Evolutionary conservation across 148 eudicot species (phyloP), one percentile per base, ranked within the genome.

Genomic region (Camellia sinensis): DNA sequence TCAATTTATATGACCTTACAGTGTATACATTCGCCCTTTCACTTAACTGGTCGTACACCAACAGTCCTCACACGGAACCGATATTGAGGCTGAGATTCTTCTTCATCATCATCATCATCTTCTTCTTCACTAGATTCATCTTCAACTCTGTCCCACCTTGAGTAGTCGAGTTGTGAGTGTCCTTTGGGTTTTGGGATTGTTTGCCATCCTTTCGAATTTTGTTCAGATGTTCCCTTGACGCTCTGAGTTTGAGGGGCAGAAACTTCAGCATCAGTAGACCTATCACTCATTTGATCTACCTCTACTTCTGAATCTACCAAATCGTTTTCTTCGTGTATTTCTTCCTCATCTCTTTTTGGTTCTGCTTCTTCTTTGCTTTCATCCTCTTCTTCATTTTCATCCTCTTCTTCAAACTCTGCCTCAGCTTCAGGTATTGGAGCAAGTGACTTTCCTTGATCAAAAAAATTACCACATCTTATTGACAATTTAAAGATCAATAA

Each of bases 341-440:
- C 80, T 80, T 84, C 82, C 21, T 29, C 84, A 78, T 83, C 87
- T 54, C 37, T 29, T 29, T 29, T 29, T 29, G 37, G 37, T 1
- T 29, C 37, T 29, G 37, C 0, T 29, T 29, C 37, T 67, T 48
- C 71, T 76, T 74, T 72, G 53, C 41, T 40, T 53, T 76, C 80
- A 79, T 84, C 82, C 21, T 19, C 84, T 78, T 83, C 87, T 54
- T 76, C 82, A 76, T 87, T 90, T 45, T 83, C 81, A 65, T 57
- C 67, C 65, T 78, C 81, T 73, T 77, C 81, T 77, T 87, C 90
- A 53, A 76, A 75, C 81, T 87, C 88, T 22, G 85, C 73, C 62
- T 87, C 90, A 74, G 79, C 90, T 82, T 87, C 97, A 9, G 95
- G 95, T 85, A 93, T 93, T 80, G 97, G 91, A 79, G 97, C 94